Base-by-base conservation (phyloP, 1,284 basidiomycete genomes). In the Omphalotus olearius region DNA sequence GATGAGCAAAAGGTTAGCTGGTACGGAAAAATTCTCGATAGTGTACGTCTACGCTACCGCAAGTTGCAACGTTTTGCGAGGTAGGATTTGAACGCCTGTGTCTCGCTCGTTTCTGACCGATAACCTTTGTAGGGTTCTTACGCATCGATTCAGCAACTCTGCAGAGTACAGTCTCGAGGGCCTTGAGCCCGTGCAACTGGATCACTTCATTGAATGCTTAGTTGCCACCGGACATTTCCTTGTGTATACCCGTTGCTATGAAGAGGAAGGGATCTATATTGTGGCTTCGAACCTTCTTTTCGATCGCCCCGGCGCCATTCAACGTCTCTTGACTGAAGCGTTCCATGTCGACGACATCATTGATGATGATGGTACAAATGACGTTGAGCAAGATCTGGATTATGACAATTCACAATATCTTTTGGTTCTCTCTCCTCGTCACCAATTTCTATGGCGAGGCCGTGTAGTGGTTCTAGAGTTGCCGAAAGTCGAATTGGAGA, bases 1-100 rank as follows among this genome's bases (percentile, higher is more conserved):
- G 82, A 88, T 43, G 84, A 89, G 55, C 90, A 97, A 64, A 85
- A 89, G 64, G 79, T 90, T 49, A 78, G 75, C 50, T 98, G 95
- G 93, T 98, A 96, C 63, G 80, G 82, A 53, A 97, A 96, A 66
- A 89, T 99, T 48, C 78, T 99, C 37, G 96, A 98, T 60, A 93
- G 91, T 48, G 94, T 98, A 47, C 83, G 93, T 51, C 77, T 97
- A 58, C 83, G 97, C 45, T 95, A 95, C 64, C 83, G 97, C 42
- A 98, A 98, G 68, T 75, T 99, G 28, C 91, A 96, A 59, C 89
- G 95, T 2, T 95, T 98, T 67, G 88, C 90, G 44, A 81, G 91
- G 92, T 93, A 65, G 56, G 74, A 58, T 45, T 44, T 10, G 30
- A 33, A 9, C 5, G 33, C 45, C 28, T 7, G 13, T 11, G 17